A percentile compares a stretch with the other conserved stretches of the same genome.
Evolutionary conservation across 2,329 filamentous ascomycete genomes (phyloP).

Genomic region (Hymenoscyphus repandus): DNA sequence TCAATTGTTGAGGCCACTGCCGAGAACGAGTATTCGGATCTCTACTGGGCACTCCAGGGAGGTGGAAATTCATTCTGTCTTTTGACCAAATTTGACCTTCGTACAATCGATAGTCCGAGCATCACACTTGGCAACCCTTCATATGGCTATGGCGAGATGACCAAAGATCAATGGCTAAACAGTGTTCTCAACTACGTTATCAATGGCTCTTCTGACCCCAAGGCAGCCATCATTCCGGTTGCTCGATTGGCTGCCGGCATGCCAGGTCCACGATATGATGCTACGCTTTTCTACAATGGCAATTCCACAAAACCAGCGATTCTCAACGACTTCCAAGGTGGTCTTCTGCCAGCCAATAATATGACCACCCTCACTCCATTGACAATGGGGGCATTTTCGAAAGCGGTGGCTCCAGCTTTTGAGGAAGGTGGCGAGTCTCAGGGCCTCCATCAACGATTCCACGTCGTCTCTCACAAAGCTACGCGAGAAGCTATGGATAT

Average conservation of each 20-base stretch:
- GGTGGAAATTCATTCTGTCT: constrained; percentile 53
- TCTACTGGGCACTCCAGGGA: constrained; percentile 49
- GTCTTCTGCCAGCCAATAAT: constrained; percentile 9
- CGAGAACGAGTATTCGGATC: constrained; percentile 38
- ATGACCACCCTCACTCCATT: constrained; percentile 5
- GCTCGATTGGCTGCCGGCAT: constrained; percentile 6
- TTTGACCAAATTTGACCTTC: constrained; percentile 38
- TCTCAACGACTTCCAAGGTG: constrained; percentile 16
- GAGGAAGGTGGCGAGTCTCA: constrained; percentile 7
- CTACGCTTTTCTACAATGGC: constrained; percentile 15
- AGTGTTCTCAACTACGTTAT: constrained; percentile 13
- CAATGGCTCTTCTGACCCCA: constrained; percentile 8
- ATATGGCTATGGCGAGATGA: not conserved
- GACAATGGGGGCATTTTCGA: constrained; percentile 10
- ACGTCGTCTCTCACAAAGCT: constrained; percentile 8
- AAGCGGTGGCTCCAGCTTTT: constrained; percentile 10
- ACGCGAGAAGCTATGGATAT: constrained; percentile 15
- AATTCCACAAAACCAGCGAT: constrained; percentile 8
- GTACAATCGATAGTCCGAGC: constrained; percentile 13
- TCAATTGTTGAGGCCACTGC: constrained; percentile 39
- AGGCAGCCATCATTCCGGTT: constrained; percentile 14
- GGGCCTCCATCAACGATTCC: constrained; percentile 15
- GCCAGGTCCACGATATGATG: constrained; percentile 7
- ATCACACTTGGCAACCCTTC: constrained; percentile 6
- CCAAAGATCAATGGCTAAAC: constrained; percentile 10